Conservation (phyloP, 225 moss, liverwort and hornwort species). For the Polytrichum formosum region DNA sequence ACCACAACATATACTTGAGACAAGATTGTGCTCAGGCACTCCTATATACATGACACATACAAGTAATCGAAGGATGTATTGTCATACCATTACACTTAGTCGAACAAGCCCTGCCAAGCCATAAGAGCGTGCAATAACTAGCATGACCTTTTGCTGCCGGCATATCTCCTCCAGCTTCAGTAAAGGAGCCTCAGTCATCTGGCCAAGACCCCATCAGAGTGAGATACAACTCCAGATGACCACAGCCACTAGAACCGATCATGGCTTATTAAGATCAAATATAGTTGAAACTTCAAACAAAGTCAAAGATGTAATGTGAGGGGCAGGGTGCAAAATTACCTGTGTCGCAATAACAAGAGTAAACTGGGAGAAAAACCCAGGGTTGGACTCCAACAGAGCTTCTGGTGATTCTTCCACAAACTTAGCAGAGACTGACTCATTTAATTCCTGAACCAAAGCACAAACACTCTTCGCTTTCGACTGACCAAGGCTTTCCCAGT, state of each 20-base stretch:
- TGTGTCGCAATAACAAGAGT: constrained; percentile 96
- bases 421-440: constrained; percentile 82
- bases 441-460: constrained; percentile 83
- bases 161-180: constrained; percentile 93
- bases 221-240: not conserved
- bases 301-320: not conserved
- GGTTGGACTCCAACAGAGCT: constrained; percentile 73
- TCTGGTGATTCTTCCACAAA: constrained; percentile 88
- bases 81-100: constrained; percentile 74
- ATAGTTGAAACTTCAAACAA: not conserved
- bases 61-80: not conserved
- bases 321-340: constrained; percentile 38
- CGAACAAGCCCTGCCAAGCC: constrained; percentile 95
- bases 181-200: constrained; percentile 89
- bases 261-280: not conserved
- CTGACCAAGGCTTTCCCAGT: constrained; percentile 81
- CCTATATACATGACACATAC: not conserved
- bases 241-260: not conserved
- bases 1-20: no score
- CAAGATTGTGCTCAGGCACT: no score
- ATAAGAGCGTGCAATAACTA: constrained; percentile 91
- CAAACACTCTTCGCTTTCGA: constrained; percentile 85
- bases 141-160: constrained; percentile 83
- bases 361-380: constrained; percentile 85
- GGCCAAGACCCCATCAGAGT: not conserved